These are phyloP conservation scores for Galerina marginata DNA, from an alignment of 768 basidiomycete species.

Conservation along the genomic window DNA sequence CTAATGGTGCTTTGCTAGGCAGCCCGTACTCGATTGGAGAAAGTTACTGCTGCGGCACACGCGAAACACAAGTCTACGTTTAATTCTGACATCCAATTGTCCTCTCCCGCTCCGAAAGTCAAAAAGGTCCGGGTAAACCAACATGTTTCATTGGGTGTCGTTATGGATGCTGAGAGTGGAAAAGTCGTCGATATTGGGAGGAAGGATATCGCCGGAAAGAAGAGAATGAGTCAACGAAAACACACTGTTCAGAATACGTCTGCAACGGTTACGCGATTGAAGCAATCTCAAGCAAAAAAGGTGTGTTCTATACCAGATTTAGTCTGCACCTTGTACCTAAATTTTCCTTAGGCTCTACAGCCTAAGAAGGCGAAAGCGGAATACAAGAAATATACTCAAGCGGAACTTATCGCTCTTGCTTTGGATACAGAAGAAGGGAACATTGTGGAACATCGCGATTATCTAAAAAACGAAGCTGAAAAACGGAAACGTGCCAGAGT, in stretches of 20 bases:
- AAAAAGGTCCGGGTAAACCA: constrained; percentile 37
- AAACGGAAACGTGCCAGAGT: constrained; percentile 73
- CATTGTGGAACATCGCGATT: constrained; percentile 76
- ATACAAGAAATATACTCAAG: constrained; percentile 68
- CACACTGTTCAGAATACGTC: constrained; percentile 77
- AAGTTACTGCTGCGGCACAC: constrained; percentile 69
- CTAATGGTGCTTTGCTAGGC: constrained; percentile 41
- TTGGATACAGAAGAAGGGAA: constrained; percentile 90
- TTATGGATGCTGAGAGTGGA: constrained; percentile 65
- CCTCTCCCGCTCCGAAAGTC: constrained; percentile 33
- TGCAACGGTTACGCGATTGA: constrained; percentile 67
- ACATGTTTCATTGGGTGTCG: constrained; percentile 59
- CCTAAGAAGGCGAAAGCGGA: constrained; percentile 66
- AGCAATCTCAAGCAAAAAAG: constrained; percentile 66
- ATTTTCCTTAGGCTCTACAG: constrained; percentile 51
- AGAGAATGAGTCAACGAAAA: constrained; percentile 66
- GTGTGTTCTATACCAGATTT: constrained; percentile 35
- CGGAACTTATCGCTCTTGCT: constrained; percentile 82
- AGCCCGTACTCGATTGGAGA: constrained; percentile 61
- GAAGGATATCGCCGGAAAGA: constrained; percentile 33
- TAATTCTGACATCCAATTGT: constrained; percentile 52
- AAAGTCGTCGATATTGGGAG: constrained; percentile 49
- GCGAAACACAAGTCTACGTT: constrained; percentile 71
- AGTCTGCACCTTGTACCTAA: neutral
- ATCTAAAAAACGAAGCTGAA: constrained; percentile 81